Percentiles rank a stretch among this genome's conserved stretches.
These are phyloP conservation scores for Boletales sp. DNA, from an alignment of 768 basidiomycete species.

Conservation along the genomic window DNA sequence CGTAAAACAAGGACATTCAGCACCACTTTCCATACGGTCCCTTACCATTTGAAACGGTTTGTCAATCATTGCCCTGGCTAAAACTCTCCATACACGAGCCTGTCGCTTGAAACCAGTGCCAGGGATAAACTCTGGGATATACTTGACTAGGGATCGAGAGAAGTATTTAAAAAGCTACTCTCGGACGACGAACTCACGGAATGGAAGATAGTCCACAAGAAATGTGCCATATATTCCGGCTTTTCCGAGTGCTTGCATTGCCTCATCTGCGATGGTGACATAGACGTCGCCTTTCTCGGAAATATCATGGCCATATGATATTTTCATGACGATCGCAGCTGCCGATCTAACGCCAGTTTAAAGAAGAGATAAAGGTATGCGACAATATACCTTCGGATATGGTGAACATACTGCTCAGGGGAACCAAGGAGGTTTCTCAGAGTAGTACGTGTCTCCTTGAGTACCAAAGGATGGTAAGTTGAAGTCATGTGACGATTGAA, in stretches of 20 bases:
- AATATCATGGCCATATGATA: slow-evolving; percentile 40
- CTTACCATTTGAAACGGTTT: slow-evolving; percentile 43
- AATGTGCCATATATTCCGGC: slow-evolving; percentile 44
- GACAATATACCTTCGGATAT: slow-evolving; percentile 32
- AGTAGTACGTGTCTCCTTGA: slow-evolving; percentile 36
- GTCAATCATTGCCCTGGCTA: slow-evolving; percentile 29
- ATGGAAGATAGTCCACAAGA: slow-evolving; percentile 37
- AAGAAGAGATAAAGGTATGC: not conserved
- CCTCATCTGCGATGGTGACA: slow-evolving; percentile 38
- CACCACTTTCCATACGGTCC: slow-evolving; percentile 38
- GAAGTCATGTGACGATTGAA: slow-evolving; percentile 29
- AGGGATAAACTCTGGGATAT: slow-evolving; percentile 49
- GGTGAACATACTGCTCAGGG: slow-evolving; percentile 37
- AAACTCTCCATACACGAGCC: slow-evolving; percentile 39
- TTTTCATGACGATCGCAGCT: slow-evolving; percentile 38
- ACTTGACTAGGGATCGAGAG: slow-evolving; percentile 32
- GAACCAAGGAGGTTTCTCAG: slow-evolving; percentile 35
- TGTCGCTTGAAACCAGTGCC: slow-evolving; percentile 46
- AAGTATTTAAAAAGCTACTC: not conserved
- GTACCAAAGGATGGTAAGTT: slow-evolving; percentile 24
- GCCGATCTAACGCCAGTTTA: slow-evolving; percentile 25
- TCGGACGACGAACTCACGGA: slow-evolving; percentile 19
- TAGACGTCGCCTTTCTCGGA: slow-evolving; percentile 38
- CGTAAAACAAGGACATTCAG: slow-evolving; percentile 40
- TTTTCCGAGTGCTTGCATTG: slow-evolving; percentile 32